phyloP scores from a whole-genome alignment of 306 rosid species.

The Luffa acutangula region DNA sequence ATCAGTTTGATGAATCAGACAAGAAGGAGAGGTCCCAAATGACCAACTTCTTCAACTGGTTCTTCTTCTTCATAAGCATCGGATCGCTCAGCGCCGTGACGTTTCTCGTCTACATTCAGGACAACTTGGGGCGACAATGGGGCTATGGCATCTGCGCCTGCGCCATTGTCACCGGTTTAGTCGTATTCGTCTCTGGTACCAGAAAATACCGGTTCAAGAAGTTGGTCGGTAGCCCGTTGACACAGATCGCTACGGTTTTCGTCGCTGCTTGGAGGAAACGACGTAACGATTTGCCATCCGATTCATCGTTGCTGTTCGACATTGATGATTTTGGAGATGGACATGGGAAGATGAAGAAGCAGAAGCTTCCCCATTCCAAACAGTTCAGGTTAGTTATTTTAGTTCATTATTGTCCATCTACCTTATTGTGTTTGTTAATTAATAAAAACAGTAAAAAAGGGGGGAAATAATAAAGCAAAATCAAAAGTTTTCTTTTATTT shows the following conservation, averaged over 20 bases:
- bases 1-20: conserved; percentile 69
- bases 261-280: conserved; percentile 64
- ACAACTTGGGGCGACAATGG: conserved; percentile 65
- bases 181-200: conserved; percentile 61
- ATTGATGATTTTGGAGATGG: conserved; percentile 27
- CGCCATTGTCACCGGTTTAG: conserved; percentile 39
- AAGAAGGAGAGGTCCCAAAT: conserved; percentile 37
- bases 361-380: conserved; percentile 48
- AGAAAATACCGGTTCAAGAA: conserved; percentile 57
- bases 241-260: conserved; percentile 55
- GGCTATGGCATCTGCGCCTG: conserved; percentile 71
- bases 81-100: conserved; percentile 69
- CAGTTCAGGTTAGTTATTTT: conserved; percentile 43
- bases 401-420: neutral
- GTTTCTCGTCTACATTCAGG: conserved; percentile 62
- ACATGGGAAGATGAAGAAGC: conserved; percentile 39
- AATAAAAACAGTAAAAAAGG: no score
- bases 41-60: conserved; percentile 75
- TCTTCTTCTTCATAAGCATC: conserved; percentile 75
- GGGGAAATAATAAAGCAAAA: no score
- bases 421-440: neutral
- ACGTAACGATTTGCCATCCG: conserved; percentile 36
- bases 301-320: conserved; percentile 31
- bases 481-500: no score
- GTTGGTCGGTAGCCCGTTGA: conserved; percentile 69